These are phyloP conservation scores for Lactifluus subvellereus DNA, from an alignment of 768 basidiomycete species.

Conservation along the genomic window DNA sequence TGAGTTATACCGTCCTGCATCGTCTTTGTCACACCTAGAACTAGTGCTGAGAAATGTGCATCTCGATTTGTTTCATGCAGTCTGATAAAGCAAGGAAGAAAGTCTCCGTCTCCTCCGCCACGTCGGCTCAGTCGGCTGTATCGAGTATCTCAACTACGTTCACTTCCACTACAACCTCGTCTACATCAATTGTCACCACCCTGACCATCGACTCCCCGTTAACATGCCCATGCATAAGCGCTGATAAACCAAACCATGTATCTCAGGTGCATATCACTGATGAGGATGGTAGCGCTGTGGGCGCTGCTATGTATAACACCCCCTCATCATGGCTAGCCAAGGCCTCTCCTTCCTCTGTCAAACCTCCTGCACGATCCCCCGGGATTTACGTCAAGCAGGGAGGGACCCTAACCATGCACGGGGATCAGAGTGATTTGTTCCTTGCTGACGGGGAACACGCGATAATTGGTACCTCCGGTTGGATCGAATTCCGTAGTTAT, in stretches of 20 bases:
- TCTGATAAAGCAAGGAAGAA: slow-evolving; percentile 20
- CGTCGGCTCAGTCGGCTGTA: slow-evolving; percentile 5
- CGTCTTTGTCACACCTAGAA: neutral
- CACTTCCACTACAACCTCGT: slow-evolving; percentile 13
- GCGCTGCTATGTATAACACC: neutral
- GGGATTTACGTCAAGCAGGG: slow-evolving; percentile 5
- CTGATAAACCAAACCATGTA: neutral
- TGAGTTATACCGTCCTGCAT: neutral
- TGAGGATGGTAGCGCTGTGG: slow-evolving; percentile 2
- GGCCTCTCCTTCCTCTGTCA: neutral
- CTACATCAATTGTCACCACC: slow-evolving; percentile 9
- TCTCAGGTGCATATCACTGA: slow-evolving; percentile 13
- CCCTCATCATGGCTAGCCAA: neutral
- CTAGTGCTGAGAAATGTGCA: neutral
- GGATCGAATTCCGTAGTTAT: slow-evolving; percentile 7
- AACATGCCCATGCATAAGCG: neutral
- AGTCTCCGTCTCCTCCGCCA: slow-evolving; percentile 13
- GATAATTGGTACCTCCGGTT: slow-evolving; percentile 8
- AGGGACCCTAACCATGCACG: neutral
- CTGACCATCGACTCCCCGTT: slow-evolving; percentile 17
- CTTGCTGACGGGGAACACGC: slow-evolving; percentile 9
- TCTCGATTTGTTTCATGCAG: slow-evolving; percentile 1
- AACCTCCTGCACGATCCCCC: neutral
- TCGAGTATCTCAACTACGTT: slow-evolving; percentile 13
- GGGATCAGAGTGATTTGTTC: neutral